Evolutionary conservation across 192 early-diverging fungal species (phyloP), one percentile per base, ranked within the genome.

Genomic region (Rhizophagus clarus): DNA sequence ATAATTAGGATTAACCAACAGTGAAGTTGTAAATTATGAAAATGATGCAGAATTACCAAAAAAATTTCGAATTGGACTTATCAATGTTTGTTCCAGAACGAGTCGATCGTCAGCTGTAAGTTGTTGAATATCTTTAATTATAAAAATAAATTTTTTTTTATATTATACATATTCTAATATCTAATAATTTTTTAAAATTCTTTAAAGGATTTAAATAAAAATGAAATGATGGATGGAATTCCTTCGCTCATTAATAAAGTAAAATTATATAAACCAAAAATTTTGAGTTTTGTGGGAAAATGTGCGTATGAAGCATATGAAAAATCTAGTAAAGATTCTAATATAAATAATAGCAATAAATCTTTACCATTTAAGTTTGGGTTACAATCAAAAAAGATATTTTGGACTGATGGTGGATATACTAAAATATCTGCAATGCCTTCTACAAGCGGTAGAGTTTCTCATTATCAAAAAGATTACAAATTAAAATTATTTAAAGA

Each of bases 251-350:
- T 85, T 15, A 85, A 85, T 71, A 94, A 94, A 83, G 91, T 94
- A 76, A 82, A 81, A 11, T 81, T 82, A 28, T 86, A 88, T 37
- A 83, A 82, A 40, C 93, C 93, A 10, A 83, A 84, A 56, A 85
- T 92, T 70, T 87, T 90, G 0, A 92, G 90, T 69, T 94, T 93
- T 83, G 88, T 94, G 15, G 90, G 93, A 66, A 92, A 90, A 70
- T 90, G 90, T 14, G 90, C 89, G 15, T 94, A 89, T 85, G 88
- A 91, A 29, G 87, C 89, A n/a, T 94, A 89, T 70, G 68, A 70
- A 15, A 37, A 45, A 37, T n/a, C n/a, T 8, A 10, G n/a, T 70
- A 37, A 40, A 70, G n/a, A 22, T 20, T n/a, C 29, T 70, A 40
- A n/a, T 12, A 70, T 3, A 40, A 40, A 67, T 31, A n/a, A 67